Evolutionary conservation across 2,329 filamentous ascomycete genomes (phyloP).

Genomic region (Diaporthe sp.): DNA sequence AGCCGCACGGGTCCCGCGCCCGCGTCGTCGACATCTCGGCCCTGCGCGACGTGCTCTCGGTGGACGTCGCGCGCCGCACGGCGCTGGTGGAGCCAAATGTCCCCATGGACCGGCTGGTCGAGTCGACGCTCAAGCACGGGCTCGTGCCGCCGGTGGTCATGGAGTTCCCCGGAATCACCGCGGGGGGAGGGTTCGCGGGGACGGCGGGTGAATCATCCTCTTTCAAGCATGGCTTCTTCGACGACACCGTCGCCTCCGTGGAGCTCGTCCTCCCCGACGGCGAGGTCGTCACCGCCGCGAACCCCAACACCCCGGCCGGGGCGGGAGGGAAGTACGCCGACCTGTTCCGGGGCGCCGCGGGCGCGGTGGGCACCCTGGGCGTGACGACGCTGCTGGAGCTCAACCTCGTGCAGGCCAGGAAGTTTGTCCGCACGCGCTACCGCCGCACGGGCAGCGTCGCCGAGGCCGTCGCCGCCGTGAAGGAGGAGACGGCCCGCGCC

Average conservation of each 20-base stretch:
- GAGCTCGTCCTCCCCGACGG: slow-evolving; percentile 80
- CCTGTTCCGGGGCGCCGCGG: slow-evolving; percentile 75
- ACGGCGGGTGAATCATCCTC: slow-evolving; percentile 78
- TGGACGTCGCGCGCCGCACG: slow-evolving; percentile 67
- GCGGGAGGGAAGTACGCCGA: slow-evolving; percentile 54
- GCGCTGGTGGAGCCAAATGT: slow-evolving; percentile 83
- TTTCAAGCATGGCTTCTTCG: slow-evolving; percentile 80
- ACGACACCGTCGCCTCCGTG: slow-evolving; percentile 71
- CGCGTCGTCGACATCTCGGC: slow-evolving; percentile 74
- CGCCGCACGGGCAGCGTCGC: slow-evolving; percentile 63
- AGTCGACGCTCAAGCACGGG: slow-evolving; percentile 72
- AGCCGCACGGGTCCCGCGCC: slow-evolving; percentile 58
- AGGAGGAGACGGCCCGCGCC: slow-evolving; percentile 57
- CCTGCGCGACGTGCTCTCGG: slow-evolving; percentile 72
- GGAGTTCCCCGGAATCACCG: slow-evolving; percentile 83
- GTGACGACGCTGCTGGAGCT: slow-evolving; percentile 77
- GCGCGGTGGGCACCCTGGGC: slow-evolving; percentile 77
- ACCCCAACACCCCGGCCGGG: slow-evolving; percentile 39
- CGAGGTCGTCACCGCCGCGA: slow-evolving; percentile 67
- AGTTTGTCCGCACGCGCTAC: slow-evolving; percentile 74
- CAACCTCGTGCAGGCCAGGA: slow-evolving; percentile 69
- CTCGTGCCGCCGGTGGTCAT: slow-evolving; percentile 79
- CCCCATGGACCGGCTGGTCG: slow-evolving; percentile 74
- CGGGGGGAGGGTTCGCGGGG: slow-evolving; percentile 78
- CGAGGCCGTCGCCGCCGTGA: slow-evolving; percentile 62